phyloP scores from a whole-genome alignment of 352 stramenopile species.

The Pythium phragmitis region DNA sequence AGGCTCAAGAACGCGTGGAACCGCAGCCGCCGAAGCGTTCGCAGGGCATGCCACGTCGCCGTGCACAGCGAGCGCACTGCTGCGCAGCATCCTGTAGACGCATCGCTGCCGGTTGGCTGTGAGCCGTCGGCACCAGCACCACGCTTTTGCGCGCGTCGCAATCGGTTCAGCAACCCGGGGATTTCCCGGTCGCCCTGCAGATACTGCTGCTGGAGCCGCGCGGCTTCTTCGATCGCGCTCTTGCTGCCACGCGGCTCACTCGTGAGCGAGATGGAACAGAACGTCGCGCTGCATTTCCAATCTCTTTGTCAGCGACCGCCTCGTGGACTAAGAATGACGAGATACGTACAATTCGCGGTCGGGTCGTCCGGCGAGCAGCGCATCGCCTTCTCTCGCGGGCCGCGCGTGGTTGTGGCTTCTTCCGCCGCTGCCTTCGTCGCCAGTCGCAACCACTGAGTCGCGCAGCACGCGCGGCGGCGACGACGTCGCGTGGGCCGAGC shows the following conservation, averaged over 20 bases:
- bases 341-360: conserved; percentile 25
- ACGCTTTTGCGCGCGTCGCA: conserved; percentile 12
- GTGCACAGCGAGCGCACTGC: background rate
- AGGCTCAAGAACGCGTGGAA: conserved; percentile 7
- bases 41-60: background rate
- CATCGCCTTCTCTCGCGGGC: conserved; percentile 19
- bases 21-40: conserved; percentile 6
- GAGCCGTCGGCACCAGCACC: too few species aligned
- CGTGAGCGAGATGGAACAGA: conserved; percentile 62
- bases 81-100: background rate
- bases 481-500: conserved; percentile 20
- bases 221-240: conserved; percentile 39
- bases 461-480: conserved; percentile 25
- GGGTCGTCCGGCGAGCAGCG: conserved; percentile 12
- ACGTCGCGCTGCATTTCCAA: conserved; percentile 34
- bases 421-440: background rate
- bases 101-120: background rate
- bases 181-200: conserved; percentile 19
- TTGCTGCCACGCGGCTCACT: conserved; percentile 45
- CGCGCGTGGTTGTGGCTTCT: background rate
- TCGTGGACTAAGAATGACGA: background rate
- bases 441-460: background rate
- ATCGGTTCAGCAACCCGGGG: conserved; percentile 5
- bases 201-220: conserved; percentile 30
- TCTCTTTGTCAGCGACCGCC: background rate